Evolutionary conservation across 1,139 yeast species (phyloP), one percentile per base, ranked within the genome.

Genomic region (Geotrichum phurueaensis): DNA sequence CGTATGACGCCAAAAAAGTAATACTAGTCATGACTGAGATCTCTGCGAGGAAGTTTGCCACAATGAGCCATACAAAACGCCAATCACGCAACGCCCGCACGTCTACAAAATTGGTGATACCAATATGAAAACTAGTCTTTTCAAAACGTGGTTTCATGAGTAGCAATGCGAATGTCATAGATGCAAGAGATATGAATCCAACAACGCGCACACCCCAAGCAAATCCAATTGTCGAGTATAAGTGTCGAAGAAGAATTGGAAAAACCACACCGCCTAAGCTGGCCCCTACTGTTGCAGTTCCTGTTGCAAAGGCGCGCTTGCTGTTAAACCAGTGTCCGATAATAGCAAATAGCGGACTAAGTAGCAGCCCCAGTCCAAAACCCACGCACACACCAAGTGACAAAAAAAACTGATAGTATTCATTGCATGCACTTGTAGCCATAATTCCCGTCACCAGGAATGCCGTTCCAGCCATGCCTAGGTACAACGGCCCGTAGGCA

Each of bases 271-370:
- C 89, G 20, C 92, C 92, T 5, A 85, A 70, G 36, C 85, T 79
- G 0, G 90, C 90, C n/a, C 90, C 89, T 66, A 81, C 80, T 5
- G 86, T 81, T 0, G 86, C 86, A 3, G 84, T 70, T 0, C 88
- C 84, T 53, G 83, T 70, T 3, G 89, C 89, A 63, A 81, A 71
- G 1, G 86, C 91, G 61, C 91, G 74, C 63, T 78, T 83, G 61
- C 69, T 75, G 62, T 78, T 74, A 67, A 84, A 86, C 81, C 86
- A 86, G 67, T 85, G 89, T 1, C 85, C 80, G 39, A 85, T 76
- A 2, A 80, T 81, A 1, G 86, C 84, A 39, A 86, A 79, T 61
- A 83, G 71, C 0, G 89, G 88, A 1, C 84, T 77, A 78, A 83
- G 77, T 5, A 84, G 75, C 52, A 84, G 69, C 1, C 88, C 83